Base-by-base conservation (phyloP, 2,329 filamentous ascomycete species). In the Diplocarpon rosae region DNA sequence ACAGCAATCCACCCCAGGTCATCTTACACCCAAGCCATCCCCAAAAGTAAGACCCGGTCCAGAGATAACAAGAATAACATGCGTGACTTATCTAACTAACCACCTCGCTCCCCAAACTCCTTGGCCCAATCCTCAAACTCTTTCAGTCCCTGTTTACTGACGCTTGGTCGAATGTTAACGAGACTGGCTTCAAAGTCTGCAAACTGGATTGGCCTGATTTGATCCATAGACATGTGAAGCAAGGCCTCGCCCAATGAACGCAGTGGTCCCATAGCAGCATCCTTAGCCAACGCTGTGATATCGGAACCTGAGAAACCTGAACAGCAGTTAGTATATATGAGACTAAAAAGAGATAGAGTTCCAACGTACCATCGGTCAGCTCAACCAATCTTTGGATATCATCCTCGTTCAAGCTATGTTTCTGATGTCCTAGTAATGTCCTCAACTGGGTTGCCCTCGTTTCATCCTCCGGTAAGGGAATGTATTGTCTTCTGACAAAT, bases 281-380 rank as follows among this genome's bases (percentile, higher is more conserved):
- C 92, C 65, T 98, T 98, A 7, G 92, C 92, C 8, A 98, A 70
- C 1, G 92, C 89, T 16, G 92, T 96, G 53, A 98, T 95, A 59
- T 98, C 92, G 1, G 88, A 95, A 36, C 92, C 92, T 8, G 88
- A 95, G 66, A 95, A 98, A n/a, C 88, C 89, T 95, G 53, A 15
- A 53, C 17, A 16, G 9, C 36, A 49, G 55, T 37, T 24, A 37
- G 17, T 27, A 33, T 27, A 31, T 15, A 28, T 3, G 28, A 31
- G 7, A 24, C 7, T 24, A 3, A 24, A 24, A 4, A 24, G 3
- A 24, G 20, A 24, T 7, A 24, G 20, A 39, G 15, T 15, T 38
- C 6, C n/a, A 41, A 49, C 49, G 36, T 49, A 61, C 59, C 59
- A 54, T 95, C 85, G 35, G 92, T 96, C 43, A 92, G 64, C 45